Evolutionary conservation across 139 green algal species (phyloP), one percentile per base, ranked within the genome.

Genomic region (Micractinium conductrix): DNA sequence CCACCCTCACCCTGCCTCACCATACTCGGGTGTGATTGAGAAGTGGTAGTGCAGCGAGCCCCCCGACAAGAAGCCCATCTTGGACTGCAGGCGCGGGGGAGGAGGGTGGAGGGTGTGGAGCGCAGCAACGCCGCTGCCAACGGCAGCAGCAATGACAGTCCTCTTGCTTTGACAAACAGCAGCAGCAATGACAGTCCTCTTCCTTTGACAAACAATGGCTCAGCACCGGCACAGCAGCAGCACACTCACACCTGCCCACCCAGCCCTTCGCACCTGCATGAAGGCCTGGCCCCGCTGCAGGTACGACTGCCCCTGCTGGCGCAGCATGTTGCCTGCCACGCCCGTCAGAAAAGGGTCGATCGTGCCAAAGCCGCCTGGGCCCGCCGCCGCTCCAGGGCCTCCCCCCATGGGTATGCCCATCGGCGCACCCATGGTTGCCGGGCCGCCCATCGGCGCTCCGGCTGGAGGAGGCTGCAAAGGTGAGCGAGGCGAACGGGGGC

Each of bases 11-110:
- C 69, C 9, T 14, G 19, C 42, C 91, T 74, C 67, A 96, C 93
- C 94, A 79, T 99, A 99, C 16, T 91, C 80, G 9, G 90, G 88
- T 58, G 86, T 97, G 78, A 99, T 92, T 45, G 91, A 92, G 89
- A 99, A 99, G 81, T 97, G 93, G 65, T 97, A 97, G 69, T 94
- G 93, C 50, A 98, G 85, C 0, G 90, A 85, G 3, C 91, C 90
- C 16, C 93, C 93, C 2, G 93, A 95, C 45, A 98, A 82, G 78
- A 96, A 96, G 4, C 90, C 87, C 84, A 94, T 93, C 35, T 87
- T 90, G n/a, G 79, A 86, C 81, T 92, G 87, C 65, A 84, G 26
- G 45, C 6, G 1, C 4, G 33, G 17, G 78, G 16, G 43, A 8
- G 0, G n/a, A 42, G 42, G 42, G 33, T 16, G 28, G 28, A 44